These are phyloP conservation scores for Acacia pycnantha DNA, from an alignment of 331 rosid species.

Conservation along the genomic window DNA sequence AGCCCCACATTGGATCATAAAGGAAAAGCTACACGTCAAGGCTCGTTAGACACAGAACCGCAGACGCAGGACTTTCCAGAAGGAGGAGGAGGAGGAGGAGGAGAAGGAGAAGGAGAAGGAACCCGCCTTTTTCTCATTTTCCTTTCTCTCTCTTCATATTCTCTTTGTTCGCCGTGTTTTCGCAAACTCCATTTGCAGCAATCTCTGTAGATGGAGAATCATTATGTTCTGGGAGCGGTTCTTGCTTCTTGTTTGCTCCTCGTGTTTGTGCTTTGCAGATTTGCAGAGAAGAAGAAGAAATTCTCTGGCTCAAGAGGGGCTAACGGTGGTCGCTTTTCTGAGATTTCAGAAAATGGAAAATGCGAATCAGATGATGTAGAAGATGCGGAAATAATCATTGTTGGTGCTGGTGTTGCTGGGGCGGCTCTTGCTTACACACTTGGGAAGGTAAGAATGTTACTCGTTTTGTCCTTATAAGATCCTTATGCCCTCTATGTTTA, in stretches of 20 bases:
- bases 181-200: background rate
- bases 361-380: slow-evolving; percentile 17
- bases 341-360: slow-evolving; percentile 27
- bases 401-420: slow-evolving; percentile 85
- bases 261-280: slow-evolving; percentile 32
- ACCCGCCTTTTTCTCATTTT: background rate
- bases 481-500: background rate
- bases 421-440: slow-evolving; percentile 82
- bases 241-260: slow-evolving; percentile 43
- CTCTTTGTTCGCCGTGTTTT: background rate
- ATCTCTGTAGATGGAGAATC: slow-evolving; percentile 43
- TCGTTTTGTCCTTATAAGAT: background rate
- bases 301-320: slow-evolving; percentile 11
- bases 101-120: background rate
- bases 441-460: slow-evolving; percentile 48
- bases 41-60: background rate
- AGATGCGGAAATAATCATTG: slow-evolving; percentile 48
- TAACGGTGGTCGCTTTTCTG: slow-evolving; percentile 14
- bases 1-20: background rate
- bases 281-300: slow-evolving; percentile 35
- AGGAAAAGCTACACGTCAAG: background rate
- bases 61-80: background rate
- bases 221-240: slow-evolving; percentile 41
- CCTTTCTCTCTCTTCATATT: background rate
- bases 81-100: background rate